Base-by-base conservation (phyloP, 1,284 basidiomycete genomes). In the Papiliotrema nemorosa region DNA sequence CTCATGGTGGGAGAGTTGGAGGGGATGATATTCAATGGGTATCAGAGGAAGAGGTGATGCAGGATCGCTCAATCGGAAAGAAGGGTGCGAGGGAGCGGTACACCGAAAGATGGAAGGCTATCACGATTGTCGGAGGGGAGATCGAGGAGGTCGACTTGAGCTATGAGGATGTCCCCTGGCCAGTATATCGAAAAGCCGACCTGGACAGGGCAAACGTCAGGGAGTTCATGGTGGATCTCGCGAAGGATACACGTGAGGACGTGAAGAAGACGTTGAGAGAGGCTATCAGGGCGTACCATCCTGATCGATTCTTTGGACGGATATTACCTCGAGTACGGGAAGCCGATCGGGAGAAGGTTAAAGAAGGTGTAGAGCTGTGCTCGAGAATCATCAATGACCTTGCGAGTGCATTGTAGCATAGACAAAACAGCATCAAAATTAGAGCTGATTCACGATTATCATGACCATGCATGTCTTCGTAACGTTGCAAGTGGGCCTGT, bases 81-180 rank as follows among this genome's bases (percentile, higher is more conserved):
- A 39, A 36, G n/a, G 29, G 6, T 1, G 49, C 57, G 41, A 55
- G 66, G 14, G 34, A 43, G 31, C 12, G 42, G 18, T 62, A 63
- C 55, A 25, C 44, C 4, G 29, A 36, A 12, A 47, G 59, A 2
- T 62, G 59, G 50, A 49, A 51, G 6, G 48, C 52, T 22, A 50
- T 65, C 16, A 49, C 50, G n/a, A 45, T 45, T 34, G 41, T 29
- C 2, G 41, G 51, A 4, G 53, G 47, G 18, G 55, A 59, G 29
- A 49, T 55, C 42, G 62, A 58, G 18, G 47, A 49, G 52, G 44
- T 55, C 34, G 52, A 58, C 16, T 24, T 62, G 25, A 37, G 49
- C 35, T 87, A 87, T 61, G 63, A 63, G 12, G 85, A 88, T 64
- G 81, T 91, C 9, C 89, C 89, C 1, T 91, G 88, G 89, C 89